A percentile compares a stretch with the other conserved stretches of the same genome.
Conservation (phyloP, 208 protist genomes). For the Leishmania aethiopica region DNA sequence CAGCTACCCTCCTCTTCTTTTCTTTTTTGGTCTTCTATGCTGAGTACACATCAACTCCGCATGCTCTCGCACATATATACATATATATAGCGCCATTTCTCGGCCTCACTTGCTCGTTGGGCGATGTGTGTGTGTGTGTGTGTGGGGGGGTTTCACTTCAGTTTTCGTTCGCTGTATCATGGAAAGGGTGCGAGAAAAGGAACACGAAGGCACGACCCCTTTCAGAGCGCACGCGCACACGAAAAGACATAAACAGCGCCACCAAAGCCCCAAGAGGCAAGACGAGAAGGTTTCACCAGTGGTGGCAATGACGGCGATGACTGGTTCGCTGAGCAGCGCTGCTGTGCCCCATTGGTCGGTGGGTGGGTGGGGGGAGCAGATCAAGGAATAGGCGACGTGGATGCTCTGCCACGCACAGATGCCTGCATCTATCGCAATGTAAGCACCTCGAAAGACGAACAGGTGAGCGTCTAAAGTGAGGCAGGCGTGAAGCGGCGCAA, state of each 20-base stretch:
- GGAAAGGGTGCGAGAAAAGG: background rate
- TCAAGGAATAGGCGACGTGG: background rate
- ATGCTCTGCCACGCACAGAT: background rate
- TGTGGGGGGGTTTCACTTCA: background rate
- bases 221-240: background rate
- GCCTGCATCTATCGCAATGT: background rate
- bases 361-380: background rate
- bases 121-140: background rate
- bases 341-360: background rate
- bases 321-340: background rate
- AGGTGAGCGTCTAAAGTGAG: background rate
- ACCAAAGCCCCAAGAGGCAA: background rate
- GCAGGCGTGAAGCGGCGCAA: background rate
- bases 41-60: background rate
- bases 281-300: background rate
- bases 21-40: conserved; percentile 2
- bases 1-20: background rate
- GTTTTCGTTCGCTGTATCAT: background rate
- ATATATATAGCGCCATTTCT: background rate
- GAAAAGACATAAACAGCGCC: background rate
- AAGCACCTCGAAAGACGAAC: background rate
- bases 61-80: background rate
- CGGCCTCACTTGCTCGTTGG: background rate
- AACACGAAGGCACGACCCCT: background rate
- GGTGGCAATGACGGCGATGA: background rate